Conservation (phyloP, 2,329 filamentous ascomycete genomes). For the Alternaria incomplexa region DNA sequence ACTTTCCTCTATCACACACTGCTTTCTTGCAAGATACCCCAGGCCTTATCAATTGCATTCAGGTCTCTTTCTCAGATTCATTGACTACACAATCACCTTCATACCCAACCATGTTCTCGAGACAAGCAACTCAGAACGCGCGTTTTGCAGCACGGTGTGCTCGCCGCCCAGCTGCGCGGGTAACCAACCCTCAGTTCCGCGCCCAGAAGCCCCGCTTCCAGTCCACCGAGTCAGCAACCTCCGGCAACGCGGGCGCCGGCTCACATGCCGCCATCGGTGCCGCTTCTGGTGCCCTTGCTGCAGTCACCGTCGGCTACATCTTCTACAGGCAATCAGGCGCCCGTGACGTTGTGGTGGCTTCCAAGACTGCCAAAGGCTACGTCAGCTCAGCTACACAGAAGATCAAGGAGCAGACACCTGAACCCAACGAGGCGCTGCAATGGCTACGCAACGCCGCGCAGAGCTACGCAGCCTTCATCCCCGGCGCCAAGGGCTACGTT, state of each 20-base stretch:
- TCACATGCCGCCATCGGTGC: constrained; percentile 56
- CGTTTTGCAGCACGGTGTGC: constrained; percentile 37
- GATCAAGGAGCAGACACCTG: constrained; percentile 67
- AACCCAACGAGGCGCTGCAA: constrained; percentile 69
- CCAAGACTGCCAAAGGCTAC: constrained; percentile 65
- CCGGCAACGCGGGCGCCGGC: constrained; percentile 32
- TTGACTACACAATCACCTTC: constrained; percentile 7
- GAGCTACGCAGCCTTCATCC: constrained; percentile 74
- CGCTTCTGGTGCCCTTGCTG: constrained; percentile 56
- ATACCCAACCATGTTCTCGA: constrained; percentile 27
- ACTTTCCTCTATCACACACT: constrained; percentile 1
- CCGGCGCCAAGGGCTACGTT: constrained; percentile 71
- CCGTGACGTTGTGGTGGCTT: constrained; percentile 55
- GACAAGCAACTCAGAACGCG: constrained; percentile 42
- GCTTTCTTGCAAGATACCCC: constrained; percentile 7
- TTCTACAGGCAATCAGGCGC: constrained; percentile 63
- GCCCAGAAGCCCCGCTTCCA: constrained; percentile 41
- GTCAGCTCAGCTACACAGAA: constrained; percentile 66
- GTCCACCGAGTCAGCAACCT: constrained; percentile 34
- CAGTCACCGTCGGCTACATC: constrained; percentile 56
- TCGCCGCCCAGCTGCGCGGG: constrained; percentile 33
- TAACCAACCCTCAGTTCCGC: constrained; percentile 35
- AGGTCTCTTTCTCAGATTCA: background rate
- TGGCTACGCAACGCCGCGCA: constrained; percentile 70
- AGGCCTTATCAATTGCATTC: constrained; percentile 3